Percentiles rank a stretch among this genome's conserved stretches.
These are phyloP conservation scores for Arachnomyces sp. DNA, from an alignment of 2,329 filamentous ascomycete species.

Conservation along the genomic window DNA sequence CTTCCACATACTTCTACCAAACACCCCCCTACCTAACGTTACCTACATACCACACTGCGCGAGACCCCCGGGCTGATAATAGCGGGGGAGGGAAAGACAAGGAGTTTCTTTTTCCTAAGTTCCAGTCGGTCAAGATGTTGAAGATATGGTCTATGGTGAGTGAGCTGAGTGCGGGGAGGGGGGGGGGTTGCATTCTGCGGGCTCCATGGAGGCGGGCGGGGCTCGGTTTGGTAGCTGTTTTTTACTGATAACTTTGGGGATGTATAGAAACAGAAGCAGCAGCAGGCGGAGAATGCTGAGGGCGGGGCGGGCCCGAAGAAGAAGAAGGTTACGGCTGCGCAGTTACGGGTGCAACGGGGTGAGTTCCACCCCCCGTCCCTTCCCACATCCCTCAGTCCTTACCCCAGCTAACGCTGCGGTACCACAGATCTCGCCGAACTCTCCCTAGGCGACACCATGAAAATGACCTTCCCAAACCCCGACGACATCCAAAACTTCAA, in stretches of 20 bases:
- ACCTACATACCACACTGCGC: too few species aligned
- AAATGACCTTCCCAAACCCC: slow-evolving; percentile 48
- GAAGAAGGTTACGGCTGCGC: slow-evolving; percentile 97
- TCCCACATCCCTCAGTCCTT: too few species aligned
- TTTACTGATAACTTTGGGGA: slow-evolving; percentile 5
- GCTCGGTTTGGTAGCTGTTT: slow-evolving; percentile 1
- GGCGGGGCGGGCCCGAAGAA: slow-evolving; percentile 74
- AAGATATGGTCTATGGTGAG: slow-evolving; percentile 99
- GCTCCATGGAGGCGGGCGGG: neutral
- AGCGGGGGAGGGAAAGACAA: too few species aligned
- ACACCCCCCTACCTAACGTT: too few species aligned
- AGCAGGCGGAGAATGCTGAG: slow-evolving; percentile 90
- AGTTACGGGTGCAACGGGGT: slow-evolving; percentile 95
- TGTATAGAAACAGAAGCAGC: slow-evolving; percentile 67
- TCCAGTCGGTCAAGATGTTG: slow-evolving; percentile 65
- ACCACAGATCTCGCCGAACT: slow-evolving; percentile 39
- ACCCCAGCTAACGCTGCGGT: too few species aligned
- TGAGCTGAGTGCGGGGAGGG: too few species aligned
- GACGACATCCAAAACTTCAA: slow-evolving; percentile 51
- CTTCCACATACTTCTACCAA: too few species aligned
- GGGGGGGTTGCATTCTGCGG: neutral
- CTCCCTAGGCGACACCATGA: slow-evolving; percentile 48
- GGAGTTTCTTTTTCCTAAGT: too few species aligned
- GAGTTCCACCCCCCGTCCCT: slow-evolving; percentile 16
- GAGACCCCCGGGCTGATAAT: too few species aligned